Evolutionary conservation across 2,329 filamentous ascomycete species (phyloP).

Genomic region (Cytospora leucostoma): DNA sequence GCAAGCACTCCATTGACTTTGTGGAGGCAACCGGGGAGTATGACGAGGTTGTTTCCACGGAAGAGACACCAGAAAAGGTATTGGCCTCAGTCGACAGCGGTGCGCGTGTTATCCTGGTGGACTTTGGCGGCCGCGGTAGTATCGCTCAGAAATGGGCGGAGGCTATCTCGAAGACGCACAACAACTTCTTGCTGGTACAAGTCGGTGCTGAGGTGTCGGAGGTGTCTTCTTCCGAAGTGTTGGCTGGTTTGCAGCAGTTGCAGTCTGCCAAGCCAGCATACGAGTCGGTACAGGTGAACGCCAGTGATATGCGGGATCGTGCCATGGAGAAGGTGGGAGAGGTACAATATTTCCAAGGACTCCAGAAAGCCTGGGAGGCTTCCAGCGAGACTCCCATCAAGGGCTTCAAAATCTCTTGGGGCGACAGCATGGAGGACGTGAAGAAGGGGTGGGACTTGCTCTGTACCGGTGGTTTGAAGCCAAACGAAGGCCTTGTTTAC

Average conservation of each 20-base stretch:
- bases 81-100: neutral
- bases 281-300: constrained; percentile 12
- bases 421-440: constrained; percentile 2
- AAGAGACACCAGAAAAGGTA: neutral
- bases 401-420: constrained; percentile 5
- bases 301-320: constrained; percentile 9
- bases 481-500: constrained; percentile 5
- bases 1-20: neutral
- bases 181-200: neutral
- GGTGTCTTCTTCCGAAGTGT: neutral
- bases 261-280: constrained; percentile 3
- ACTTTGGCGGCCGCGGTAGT: constrained; percentile 13
- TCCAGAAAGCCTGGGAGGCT: neutral
- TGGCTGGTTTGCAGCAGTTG: constrained; percentile 1
- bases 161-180: constrained; percentile 1
- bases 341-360: neutral
- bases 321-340: constrained; percentile 13
- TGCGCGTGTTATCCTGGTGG: constrained; percentile 3
- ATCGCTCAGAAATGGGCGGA: constrained; percentile 4
- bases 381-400: neutral
- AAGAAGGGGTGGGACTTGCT: constrained; percentile 10
- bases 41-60: constrained; percentile 14
- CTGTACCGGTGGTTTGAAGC: neutral
- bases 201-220: constrained; percentile 4
- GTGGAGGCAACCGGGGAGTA: constrained; percentile 8